Evolutionary conservation across 257 asterid species (phyloP).

Genomic region (Forsythia suspensa): DNA sequence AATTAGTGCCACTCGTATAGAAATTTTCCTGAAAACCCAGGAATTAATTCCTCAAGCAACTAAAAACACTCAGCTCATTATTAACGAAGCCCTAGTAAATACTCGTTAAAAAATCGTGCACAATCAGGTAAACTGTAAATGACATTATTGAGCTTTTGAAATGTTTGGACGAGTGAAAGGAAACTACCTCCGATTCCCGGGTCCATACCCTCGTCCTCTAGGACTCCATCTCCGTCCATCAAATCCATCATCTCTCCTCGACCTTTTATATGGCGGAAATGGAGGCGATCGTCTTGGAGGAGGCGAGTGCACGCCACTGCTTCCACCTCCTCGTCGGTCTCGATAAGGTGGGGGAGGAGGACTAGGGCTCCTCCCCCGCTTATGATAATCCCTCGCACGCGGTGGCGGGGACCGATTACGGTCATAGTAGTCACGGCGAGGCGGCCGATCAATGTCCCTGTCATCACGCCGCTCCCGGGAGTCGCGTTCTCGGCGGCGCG

Average conservation of each 20-base stretch:
- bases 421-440: slow-evolving; percentile 61
- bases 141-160: neutral
- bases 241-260: slow-evolving; percentile 68
- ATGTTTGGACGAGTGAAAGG: neutral
- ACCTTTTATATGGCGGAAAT: slow-evolving; percentile 66
- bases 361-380: slow-evolving; percentile 80
- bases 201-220: slow-evolving; percentile 77
- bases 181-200: slow-evolving; percentile 76
- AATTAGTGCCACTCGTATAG: neutral
- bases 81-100: neutral
- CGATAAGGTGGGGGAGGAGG: slow-evolving; percentile 91
- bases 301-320: slow-evolving; percentile 60
- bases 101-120: neutral
- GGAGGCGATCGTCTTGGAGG: slow-evolving; percentile 66
- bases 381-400: slow-evolving; percentile 63
- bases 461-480: slow-evolving; percentile 79
- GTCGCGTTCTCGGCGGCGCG: slow-evolving; percentile 70
- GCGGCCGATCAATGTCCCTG: slow-evolving; percentile 73
- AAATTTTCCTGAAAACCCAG: neutral
- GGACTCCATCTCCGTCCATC: slow-evolving; percentile 93
- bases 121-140: neutral
- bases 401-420: slow-evolving; percentile 73
- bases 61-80: neutral
- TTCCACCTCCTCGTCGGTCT: slow-evolving; percentile 66
- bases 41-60: neutral